These are phyloP conservation scores for Peterozyma toletana DNA, from an alignment of 805 yeast species.

Conservation along the genomic window DNA sequence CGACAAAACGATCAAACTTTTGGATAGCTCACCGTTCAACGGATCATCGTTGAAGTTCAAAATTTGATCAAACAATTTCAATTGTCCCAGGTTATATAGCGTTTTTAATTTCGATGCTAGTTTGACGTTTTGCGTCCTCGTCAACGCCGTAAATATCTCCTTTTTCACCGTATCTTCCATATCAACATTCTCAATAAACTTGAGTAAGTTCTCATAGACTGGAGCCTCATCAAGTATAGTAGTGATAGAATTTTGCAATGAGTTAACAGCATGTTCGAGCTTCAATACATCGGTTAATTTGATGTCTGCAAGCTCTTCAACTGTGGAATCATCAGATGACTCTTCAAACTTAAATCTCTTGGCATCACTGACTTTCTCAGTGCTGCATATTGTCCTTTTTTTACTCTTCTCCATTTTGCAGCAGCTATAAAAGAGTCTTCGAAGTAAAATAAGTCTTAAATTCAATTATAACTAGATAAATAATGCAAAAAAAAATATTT, in stretches of 20 bases:
- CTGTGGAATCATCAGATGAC: constrained; percentile 8
- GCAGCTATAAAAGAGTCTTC: no score
- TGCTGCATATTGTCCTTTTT: no score
- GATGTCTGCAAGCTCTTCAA: not conserved
- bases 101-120: constrained; percentile 57
- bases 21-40: constrained; percentile 12
- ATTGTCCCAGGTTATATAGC: constrained; percentile 37
- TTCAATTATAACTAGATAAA: no score
- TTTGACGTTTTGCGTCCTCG: constrained; percentile 45
- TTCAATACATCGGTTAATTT: constrained; percentile 17
- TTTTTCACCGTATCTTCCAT: constrained; percentile 24
- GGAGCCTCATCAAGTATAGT: constrained; percentile 53
- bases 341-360: constrained; percentile 1
- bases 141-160: constrained; percentile 41
- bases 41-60: constrained; percentile 28
- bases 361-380: no score
- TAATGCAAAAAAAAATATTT: no score
- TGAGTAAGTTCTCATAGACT: constrained; percentile 32
- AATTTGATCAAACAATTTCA: constrained; percentile 52
- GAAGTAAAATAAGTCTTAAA: no score
- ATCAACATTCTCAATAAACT: constrained; percentile 20
- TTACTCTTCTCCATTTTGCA: no score
- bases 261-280: constrained; percentile 46
- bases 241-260: constrained; percentile 43
- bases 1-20: constrained; percentile 7